Evolutionary conservation across 2,329 filamentous ascomycete genomes (phyloP).

Genomic region (Aphanocladium album): DNA sequence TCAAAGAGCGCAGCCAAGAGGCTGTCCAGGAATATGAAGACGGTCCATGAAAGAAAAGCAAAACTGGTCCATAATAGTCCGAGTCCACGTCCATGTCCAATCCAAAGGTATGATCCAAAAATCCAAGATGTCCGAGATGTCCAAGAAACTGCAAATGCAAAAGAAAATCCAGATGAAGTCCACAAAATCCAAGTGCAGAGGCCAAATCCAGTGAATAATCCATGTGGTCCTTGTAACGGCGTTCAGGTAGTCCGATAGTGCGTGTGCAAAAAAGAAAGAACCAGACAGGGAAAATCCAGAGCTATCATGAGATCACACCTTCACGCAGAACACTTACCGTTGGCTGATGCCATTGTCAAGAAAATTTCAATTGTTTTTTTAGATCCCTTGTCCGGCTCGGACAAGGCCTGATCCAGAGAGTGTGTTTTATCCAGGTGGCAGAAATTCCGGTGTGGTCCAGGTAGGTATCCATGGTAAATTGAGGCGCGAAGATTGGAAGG

Average conservation of each 20-base stretch:
- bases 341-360: conserved; percentile 20
- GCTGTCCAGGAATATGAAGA: background rate
- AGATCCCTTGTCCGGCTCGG: conserved; percentile 27
- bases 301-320: background rate
- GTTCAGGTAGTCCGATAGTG: background rate
- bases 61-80: conserved; percentile 2
- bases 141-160: background rate
- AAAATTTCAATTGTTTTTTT: conserved; percentile 22
- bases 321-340: conserved; percentile 28
- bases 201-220: background rate
- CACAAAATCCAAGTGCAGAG: background rate
- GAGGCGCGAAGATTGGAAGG: conserved; percentile 2
- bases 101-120: background rate
- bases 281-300: background rate
- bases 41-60: background rate
- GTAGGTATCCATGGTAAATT: conserved; percentile 1
- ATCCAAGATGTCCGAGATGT: too few species aligned
- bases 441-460: conserved; percentile 12
- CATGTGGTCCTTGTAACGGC: background rate
- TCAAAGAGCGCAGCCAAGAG: background rate
- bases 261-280: background rate
- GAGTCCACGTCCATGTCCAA: conserved; percentile 5
- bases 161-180: background rate
- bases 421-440: conserved; percentile 8
- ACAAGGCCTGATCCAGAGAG: conserved; percentile 24